Base-by-base conservation (phyloP, 169 alveolate species). In the Plasmodium falciparum region DNA sequence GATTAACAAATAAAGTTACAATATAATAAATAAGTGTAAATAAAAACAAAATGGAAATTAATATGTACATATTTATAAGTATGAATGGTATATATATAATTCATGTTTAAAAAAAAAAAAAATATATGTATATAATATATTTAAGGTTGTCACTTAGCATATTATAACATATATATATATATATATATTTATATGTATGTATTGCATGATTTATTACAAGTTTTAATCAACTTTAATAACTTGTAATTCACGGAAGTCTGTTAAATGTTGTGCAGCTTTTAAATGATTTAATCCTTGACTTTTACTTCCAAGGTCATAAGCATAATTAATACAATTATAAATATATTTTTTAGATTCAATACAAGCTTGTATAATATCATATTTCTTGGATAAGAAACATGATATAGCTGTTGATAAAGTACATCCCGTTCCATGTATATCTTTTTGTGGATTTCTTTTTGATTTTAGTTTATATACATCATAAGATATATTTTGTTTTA, bases 371-470 rank as follows among this genome's bases (percentile, higher is more conserved):
- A 74, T 45, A 9, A 74, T 17, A 47, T 59, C 59, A 24, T 59
- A 24, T 50, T 74, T 59, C 17, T 74, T 74, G 33, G 88, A 61
- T 65, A 74, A 59, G 33, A 58, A 74, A 49, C 88, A 74, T 65
- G 88, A 39, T 26, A 74, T 74, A 59, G 88, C 88, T 59, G 88
- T 74, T 22, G 88, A 74, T 43, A 74, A 17, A 50, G 88, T 74
- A 74, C 88, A 74, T 2, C 88, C 88, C 13, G 88, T 74, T n/a
- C 88, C 88, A 11, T 74, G 88, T 29, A 74, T 59, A 58, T 74
- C 88, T 29, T 22, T 29, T 7, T 49, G 62, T 56, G 73, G 73
- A 15, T 15, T 74, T 65, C 88, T 9, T 29, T 74, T 59, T 12
- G 88, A 29, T 66, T 24, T 20, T 26, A 74, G 52, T 74, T 74